phyloP scores from a whole-genome alignment of 305 asterid genomes.

The Fraxinus nigra region DNA sequence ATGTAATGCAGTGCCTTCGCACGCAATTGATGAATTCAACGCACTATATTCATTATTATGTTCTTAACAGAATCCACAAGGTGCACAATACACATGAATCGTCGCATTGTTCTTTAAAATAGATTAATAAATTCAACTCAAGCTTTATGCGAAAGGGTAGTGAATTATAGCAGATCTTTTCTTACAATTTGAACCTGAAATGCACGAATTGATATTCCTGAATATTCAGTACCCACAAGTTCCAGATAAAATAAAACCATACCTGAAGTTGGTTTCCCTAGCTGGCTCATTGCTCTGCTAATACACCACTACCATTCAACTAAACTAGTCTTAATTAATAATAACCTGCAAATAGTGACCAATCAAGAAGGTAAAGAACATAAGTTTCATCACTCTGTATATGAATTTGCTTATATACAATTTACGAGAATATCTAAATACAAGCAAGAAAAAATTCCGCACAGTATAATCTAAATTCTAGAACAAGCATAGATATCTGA shows the following conservation, averaged over 20 bases:
- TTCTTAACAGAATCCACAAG: background rate
- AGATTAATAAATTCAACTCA: background rate
- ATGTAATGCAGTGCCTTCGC: background rate
- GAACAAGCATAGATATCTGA: background rate
- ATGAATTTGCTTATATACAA: background rate
- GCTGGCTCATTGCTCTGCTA: slow-evolving; percentile 58
- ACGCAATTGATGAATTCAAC: background rate
- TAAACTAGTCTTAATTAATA: slow-evolving; percentile 22
- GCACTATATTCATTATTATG: background rate
- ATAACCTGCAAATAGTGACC: slow-evolving; percentile 31
- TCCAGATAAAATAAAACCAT: slow-evolving; percentile 17
- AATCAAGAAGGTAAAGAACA: slow-evolving; percentile 13
- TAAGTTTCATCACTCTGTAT: background rate
- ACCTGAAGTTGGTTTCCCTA: slow-evolving; percentile 67
- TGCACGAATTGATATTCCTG: background rate
- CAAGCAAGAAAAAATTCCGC: background rate
- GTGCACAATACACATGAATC: slow-evolving; percentile 1
- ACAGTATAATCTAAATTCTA: background rate
- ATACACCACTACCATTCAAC: slow-evolving; percentile 41
- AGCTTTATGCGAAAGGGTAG: background rate
- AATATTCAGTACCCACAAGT: background rate
- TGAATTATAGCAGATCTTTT: background rate
- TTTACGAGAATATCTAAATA: background rate
- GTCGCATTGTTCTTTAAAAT: background rate
- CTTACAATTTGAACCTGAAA: background rate